Evolutionary conservation across 1,284 basidiomycete genomes (phyloP).

Genomic region (Termitomyces sp.): DNA sequence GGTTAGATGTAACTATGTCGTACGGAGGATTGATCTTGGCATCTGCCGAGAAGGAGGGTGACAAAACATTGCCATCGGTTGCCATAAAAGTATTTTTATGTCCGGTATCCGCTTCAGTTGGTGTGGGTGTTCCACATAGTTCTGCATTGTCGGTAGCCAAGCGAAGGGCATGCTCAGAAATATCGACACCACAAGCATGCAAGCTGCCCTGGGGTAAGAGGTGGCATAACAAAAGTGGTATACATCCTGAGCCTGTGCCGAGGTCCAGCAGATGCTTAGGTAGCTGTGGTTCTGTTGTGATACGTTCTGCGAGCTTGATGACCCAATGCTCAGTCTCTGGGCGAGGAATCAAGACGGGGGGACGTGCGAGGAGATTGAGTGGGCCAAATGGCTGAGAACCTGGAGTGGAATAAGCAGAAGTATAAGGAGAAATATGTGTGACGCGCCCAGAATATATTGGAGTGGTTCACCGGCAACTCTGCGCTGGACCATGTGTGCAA

Average conservation of each 20-base stretch:
- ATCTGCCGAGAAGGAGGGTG: constrained; percentile 35
- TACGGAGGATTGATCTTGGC: constrained; percentile 42
- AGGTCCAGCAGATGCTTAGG: constrained; percentile 72
- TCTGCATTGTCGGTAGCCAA: constrained; percentile 70
- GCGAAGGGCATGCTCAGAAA: constrained; percentile 60
- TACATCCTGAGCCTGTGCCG: constrained; percentile 88
- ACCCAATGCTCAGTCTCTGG: constrained; percentile 89
- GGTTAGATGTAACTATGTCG: constrained; percentile 85
- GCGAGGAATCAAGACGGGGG: constrained; percentile 85
- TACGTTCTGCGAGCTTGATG: constrained; percentile 44
- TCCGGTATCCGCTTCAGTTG: constrained; percentile 16
- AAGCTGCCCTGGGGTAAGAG: constrained; percentile 48
- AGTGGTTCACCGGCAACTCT: constrained; percentile 71
- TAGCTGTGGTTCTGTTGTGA: constrained; percentile 32
- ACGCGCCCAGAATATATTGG: constrained; percentile 85
- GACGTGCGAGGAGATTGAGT: constrained; percentile 62
- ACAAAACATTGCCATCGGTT: constrained; percentile 41
- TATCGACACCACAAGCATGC: constrained; percentile 66
- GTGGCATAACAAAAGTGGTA: constrained; percentile 75
- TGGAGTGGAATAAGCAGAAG: constrained; percentile 26
- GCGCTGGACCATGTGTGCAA: constrained; percentile 48
- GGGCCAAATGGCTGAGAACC: constrained; percentile 87
- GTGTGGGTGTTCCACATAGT: constrained; percentile 34
- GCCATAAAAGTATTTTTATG: constrained; percentile 43
- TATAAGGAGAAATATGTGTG: constrained; percentile 9